These are phyloP conservation scores for Cercophora scortea DNA, from an alignment of 495 filamentous ascomycete genomes.

Conservation along the genomic window DNA sequence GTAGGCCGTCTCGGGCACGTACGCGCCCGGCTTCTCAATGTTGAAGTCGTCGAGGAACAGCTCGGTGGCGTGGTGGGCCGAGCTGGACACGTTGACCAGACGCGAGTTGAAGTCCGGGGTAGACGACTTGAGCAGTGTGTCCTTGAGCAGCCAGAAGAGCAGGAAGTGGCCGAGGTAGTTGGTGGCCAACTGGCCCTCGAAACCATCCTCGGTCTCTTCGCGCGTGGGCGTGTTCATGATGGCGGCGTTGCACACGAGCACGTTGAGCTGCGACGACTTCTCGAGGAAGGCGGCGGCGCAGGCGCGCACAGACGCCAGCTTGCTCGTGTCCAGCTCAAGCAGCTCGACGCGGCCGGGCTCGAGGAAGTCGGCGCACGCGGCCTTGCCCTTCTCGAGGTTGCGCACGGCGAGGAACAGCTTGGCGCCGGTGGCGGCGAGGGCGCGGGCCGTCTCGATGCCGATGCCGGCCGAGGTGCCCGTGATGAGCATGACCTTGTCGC, in stretches of 20 bases:
- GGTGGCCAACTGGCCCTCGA: slow-evolving; percentile 42
- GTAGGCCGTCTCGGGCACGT: slow-evolving; percentile 31
- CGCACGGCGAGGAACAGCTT: slow-evolving; percentile 37
- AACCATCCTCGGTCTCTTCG: slow-evolving; percentile 33
- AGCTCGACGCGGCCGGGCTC: slow-evolving; percentile 20
- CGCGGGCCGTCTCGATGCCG: slow-evolving; percentile 43
- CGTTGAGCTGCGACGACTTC: slow-evolving; percentile 14
- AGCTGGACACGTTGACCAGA: slow-evolving; percentile 24
- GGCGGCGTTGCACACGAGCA: slow-evolving; percentile 24
- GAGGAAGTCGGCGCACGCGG: neutral
- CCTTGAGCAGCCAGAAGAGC: slow-evolving; percentile 42
- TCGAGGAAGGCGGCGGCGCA: slow-evolving; percentile 19
- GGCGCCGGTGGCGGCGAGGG: slow-evolving; percentile 40
- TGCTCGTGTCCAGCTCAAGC: slow-evolving; percentile 28
- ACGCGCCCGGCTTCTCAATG: slow-evolving; percentile 17
- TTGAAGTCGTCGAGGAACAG: slow-evolving; percentile 40
- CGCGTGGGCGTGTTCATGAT: slow-evolving; percentile 33
- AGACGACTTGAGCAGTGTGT: slow-evolving; percentile 30
- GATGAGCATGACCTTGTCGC: slow-evolving; percentile 41
- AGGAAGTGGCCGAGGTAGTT: slow-evolving; percentile 46
- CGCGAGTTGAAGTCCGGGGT: slow-evolving; percentile 23
- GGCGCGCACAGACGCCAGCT: slow-evolving; percentile 19
- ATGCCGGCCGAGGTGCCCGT: slow-evolving; percentile 48
- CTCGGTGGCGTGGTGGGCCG: slow-evolving; percentile 32
- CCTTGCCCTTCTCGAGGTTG: slow-evolving; percentile 26